Evolutionary conservation across 2,329 filamentous ascomycete species (phyloP), one percentile per base, ranked within the genome.

Genomic region (Diaporthe humulicola): DNA sequence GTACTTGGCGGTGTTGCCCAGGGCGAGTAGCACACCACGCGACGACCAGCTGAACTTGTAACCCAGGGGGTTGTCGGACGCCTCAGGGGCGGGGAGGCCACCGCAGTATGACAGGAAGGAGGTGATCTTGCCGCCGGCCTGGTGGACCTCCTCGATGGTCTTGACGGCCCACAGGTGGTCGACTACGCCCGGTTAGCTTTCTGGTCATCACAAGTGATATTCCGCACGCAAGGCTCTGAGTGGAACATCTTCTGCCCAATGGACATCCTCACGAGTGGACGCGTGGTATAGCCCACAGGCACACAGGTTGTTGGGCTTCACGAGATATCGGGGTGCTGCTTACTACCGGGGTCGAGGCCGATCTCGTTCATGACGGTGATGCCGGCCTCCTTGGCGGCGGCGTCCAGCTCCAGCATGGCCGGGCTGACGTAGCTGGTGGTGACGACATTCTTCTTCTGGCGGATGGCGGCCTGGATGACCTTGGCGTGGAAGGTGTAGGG

Each of bases 361-460:
- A 98, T 97, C 90, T 98, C 96, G 86, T 98, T 98, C 94, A 98
- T 96, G 82, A 98, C 96, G 15, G 95, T 98, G 83, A 98, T 98
- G 76, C 95, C 96, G 25, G 96, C 96, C 77, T 93, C 94, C 89
- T 98, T 98, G 83, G 90, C 92, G 80, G 93, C 88, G 80, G 92
- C 88, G 81, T 98, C 93, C 69, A 98, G 91, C 87, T 96, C 96
- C 86, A 93, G 85, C 95, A 98, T 98, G 78, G 95, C 94, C 4
- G 95, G 95, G 6, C 94, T 97, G 79, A 98, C 94, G 83, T 98
- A 98, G 78, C 92, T 95, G 40, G 96, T 98, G 75, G 96, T 98
- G 81, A 98, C 96, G 76, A 98, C 95, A 87, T 98, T 88, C 90
- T 96, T 98, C 94, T 98, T 98, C 81, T 93, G 90, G 81, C 93